Evolutionary conservation across 202 grass and related monocot species (phyloP).

Genomic region (Zoysia matrella): DNA sequence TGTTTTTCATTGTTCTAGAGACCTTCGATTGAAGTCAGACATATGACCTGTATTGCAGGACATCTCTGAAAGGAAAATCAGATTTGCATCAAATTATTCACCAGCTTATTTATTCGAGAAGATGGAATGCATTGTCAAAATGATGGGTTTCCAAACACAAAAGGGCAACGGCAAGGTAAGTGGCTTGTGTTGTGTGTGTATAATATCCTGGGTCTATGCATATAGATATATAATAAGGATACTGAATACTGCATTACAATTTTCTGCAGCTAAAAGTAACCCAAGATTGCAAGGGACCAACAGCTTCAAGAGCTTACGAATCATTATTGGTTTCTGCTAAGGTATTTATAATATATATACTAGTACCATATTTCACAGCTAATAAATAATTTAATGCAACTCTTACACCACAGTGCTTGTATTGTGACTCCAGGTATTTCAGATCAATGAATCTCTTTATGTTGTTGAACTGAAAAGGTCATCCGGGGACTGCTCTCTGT

Average conservation of each 20-base stretch:
- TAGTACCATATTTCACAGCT: conserved; percentile 5
- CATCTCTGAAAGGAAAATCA: conserved; percentile 83
- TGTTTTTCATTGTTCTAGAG: too few relatives aligned
- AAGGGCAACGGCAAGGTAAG: conserved; percentile 76
- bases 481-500: conserved; percentile 70
- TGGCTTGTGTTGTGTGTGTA: conserved; percentile 18
- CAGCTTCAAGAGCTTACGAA: conserved; percentile 40
- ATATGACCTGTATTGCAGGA: conserved; percentile 59
- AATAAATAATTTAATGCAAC: conserved; percentile 17
- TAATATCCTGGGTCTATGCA: neutral
- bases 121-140: conserved; percentile 65
- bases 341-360: conserved; percentile 44
- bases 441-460: conserved; percentile 78
- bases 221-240: conserved; percentile 3
- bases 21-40: neutral
- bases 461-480: conserved; percentile 84
- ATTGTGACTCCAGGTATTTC: conserved; percentile 65
- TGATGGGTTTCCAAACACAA: conserved; percentile 80
- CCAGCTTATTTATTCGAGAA: conserved; percentile 77
- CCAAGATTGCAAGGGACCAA: conserved; percentile 54
- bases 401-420: conserved; percentile 14
- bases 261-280: conserved; percentile 69
- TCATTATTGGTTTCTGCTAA: conserved; percentile 65
- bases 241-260: conserved; percentile 32
- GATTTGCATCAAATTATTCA: conserved; percentile 77